A percentile compares a stretch with the other conserved stretches of the same genome.
These are phyloP conservation scores for Tylopilus felleus DNA, from an alignment of 768 basidiomycete genomes.

Conservation along the genomic window DNA sequence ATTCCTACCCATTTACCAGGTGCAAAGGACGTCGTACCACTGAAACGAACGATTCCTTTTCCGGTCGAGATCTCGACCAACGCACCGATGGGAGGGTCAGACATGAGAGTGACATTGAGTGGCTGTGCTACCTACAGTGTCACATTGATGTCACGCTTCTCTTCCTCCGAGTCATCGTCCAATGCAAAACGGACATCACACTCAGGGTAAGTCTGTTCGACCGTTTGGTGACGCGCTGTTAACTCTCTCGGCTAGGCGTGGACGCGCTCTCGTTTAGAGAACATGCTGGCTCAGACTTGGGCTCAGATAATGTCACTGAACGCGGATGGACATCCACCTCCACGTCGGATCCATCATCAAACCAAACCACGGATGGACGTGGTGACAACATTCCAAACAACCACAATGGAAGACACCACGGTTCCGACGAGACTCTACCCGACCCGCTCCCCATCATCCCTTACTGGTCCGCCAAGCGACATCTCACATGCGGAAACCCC, in stretches of 20 bases:
- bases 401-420: constrained; percentile 35
- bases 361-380: constrained; percentile 32
- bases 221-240: background rate
- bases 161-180: background rate
- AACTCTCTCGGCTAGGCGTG: constrained; percentile 12
- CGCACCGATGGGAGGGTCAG: constrained; percentile 59
- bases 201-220: constrained; percentile 17
- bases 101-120: constrained; percentile 29
- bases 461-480: constrained; percentile 86
- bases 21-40: constrained; percentile 78
- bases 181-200: constrained; percentile 32
- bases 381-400: constrained; percentile 29
- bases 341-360: constrained; percentile 48
- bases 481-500: constrained; percentile 87
- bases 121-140: constrained; percentile 16
- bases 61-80: constrained; percentile 80
- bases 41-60: constrained; percentile 82
- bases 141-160: constrained; percentile 3
- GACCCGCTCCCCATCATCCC: constrained; percentile 61
- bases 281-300: constrained; percentile 30
- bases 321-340: constrained; percentile 47
- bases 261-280: constrained; percentile 18
- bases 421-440: constrained; percentile 45
- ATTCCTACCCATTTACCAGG: constrained; percentile 95
- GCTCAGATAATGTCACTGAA: constrained; percentile 55